Conservation (phyloP, 176 grass and related monocot species). For the Hsuehochloa calcarea region DNA sequence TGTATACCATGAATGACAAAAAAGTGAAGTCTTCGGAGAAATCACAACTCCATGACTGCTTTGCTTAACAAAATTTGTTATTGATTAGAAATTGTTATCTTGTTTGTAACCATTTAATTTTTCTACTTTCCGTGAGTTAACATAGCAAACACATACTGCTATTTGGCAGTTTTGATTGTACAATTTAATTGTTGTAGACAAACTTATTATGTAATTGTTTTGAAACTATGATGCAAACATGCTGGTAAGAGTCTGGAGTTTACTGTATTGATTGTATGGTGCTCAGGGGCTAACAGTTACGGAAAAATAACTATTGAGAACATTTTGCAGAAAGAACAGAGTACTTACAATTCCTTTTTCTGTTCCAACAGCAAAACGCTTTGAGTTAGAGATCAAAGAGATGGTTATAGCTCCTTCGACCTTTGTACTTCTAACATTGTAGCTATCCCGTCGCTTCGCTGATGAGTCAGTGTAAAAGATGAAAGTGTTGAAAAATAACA, state of each 20-base stretch:
- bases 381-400: constrained; percentile 54
- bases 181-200: not conserved
- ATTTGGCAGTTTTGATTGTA: constrained; percentile 1
- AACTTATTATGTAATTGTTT: not conserved
- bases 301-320: not conserved
- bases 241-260: not conserved
- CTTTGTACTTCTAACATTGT: constrained; percentile 57
- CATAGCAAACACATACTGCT: not conserved
- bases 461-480: constrained; percentile 29
- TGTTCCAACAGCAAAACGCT: constrained; percentile 76
- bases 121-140: not conserved
- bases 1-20: not conserved
- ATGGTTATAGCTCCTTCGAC: constrained; percentile 70
- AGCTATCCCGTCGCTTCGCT: constrained; percentile 85
- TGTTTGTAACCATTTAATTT: not conserved
- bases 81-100: not conserved
- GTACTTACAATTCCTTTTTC: constrained; percentile 87
- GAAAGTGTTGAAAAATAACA: constrained; percentile 6
- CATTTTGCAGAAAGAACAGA: not conserved
- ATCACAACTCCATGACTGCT: not conserved
- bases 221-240: constrained; percentile 3
- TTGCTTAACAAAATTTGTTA: not conserved
- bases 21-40: not conserved
- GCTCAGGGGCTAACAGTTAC: not conserved
- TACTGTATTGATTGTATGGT: not conserved